phyloP scores from a whole-genome alignment of 2,329 filamentous ascomycete species.

The Sclerotinia sclerotiorum region DNA sequence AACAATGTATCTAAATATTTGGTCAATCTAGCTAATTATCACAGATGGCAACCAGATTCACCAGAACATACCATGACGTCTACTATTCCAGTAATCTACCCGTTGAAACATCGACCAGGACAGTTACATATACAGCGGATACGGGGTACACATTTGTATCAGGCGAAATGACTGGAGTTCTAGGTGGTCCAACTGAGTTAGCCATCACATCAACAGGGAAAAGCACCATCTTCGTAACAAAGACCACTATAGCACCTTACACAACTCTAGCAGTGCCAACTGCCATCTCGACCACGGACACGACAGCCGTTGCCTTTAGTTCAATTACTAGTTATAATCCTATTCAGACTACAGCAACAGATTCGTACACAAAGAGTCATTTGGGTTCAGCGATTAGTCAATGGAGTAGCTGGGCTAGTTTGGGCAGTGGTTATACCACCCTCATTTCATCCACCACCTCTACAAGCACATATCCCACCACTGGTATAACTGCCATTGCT shows the following conservation, averaged over 20 bases:
- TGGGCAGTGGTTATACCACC: background rate
- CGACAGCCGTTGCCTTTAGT: background rate
- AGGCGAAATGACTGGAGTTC: background rate
- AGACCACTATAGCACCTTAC: background rate
- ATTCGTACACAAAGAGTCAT: background rate
- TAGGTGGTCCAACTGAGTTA: too few relatives aligned
- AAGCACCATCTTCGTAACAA: background rate
- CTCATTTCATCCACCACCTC: too few relatives aligned
- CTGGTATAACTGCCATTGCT: background rate
- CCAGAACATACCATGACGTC: too few relatives aligned
- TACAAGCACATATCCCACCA: background rate
- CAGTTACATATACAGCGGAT: too few relatives aligned
- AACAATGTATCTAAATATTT: background rate
- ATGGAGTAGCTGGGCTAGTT: background rate
- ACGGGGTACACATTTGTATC: background rate
- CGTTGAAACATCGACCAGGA: too few relatives aligned
- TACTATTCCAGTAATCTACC: too few relatives aligned
- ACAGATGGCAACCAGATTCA: background rate
- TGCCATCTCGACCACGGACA: background rate
- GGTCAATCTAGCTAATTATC: background rate
- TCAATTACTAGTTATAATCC: background rate
- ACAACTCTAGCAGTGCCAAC: background rate
- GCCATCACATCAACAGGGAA: background rate
- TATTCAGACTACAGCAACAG: background rate
- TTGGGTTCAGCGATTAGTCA: background rate